Evolutionary conservation across 2,329 filamentous ascomycete genomes (phyloP), one percentile per base, ranked within the genome.

Genomic region (Leptographium wingfieldii): DNA sequence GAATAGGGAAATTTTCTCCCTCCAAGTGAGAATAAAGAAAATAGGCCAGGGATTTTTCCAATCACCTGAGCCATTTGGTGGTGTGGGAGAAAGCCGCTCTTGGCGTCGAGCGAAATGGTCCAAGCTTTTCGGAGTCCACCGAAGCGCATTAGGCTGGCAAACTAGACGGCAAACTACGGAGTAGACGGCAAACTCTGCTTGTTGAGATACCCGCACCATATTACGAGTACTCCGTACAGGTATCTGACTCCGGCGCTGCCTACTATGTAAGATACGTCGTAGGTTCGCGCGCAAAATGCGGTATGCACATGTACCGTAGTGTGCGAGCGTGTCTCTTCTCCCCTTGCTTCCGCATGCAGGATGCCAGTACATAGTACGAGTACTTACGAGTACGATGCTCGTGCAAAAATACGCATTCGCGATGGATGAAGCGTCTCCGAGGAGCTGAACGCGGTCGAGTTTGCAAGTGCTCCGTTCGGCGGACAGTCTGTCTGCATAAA

Each of bases 11-110:
- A 55, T 55, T 43, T 35, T 29, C 35, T 43, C 29, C 5, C 55
- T 29, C 25, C 55, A 56, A 46, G 43, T 31, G 33, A 56, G 22
- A 46, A 27, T 31, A 46, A 22, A 14, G 35, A 27, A 27, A 27
- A 25, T 29, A 29, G 9, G 5, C 16, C 19, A 25, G n/a, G 9
- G 19, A 25, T 67, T 67, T 64, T 62, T 57, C 46, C 60, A 59
- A 59, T 69, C 68, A 69, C 66, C 66, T 68, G 67, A 67, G 63
- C 65, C 53, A 64, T 65, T 63, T 65, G 63, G 62, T 65, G 60
- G 58, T 57, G 35, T 25, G 22, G 31, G 12, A 27, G 31, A 29
- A 19, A 9, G 22, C 3, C 54, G 9, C 7, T 29, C 31, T 43
- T 38, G 33, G 33, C 54, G 38, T 12, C 35, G 22, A 14, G 54